Percentiles rank a stretch among this genome's conserved stretches.
Conservation (phyloP, 2,329 filamentous ascomycete genomes). For the Didymella glomerata region DNA sequence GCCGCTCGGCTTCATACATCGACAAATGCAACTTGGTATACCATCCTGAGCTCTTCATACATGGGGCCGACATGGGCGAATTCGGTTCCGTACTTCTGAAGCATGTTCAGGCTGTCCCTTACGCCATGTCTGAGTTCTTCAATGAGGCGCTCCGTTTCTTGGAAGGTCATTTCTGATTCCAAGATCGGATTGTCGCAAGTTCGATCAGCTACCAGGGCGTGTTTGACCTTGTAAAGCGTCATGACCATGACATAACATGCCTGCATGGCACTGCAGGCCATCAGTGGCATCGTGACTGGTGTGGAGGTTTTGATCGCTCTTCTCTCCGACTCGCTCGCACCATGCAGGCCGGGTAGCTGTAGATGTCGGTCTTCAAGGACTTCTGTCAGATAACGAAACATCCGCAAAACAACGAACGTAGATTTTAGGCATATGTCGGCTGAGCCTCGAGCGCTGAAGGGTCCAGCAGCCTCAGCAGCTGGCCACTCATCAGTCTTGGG, state of each 20-base stretch:
- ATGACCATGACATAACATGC: slow-evolving; percentile 21
- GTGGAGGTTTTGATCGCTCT: not conserved
- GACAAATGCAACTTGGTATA: slow-evolving; percentile 13
- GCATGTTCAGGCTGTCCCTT: slow-evolving; percentile 13
- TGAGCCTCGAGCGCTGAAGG: slow-evolving; percentile 6
- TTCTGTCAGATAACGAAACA: slow-evolving; percentile 19
- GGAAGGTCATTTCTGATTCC: not conserved
- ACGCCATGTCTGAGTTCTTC: slow-evolving; percentile 17
- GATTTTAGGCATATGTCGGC: slow-evolving; percentile 18
- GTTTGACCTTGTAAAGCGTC: slow-evolving; percentile 15
- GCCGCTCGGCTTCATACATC: slow-evolving; percentile 2
- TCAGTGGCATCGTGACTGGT: slow-evolving; percentile 13
- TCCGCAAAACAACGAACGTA: slow-evolving; percentile 11
- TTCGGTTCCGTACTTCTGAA: slow-evolving; percentile 2
- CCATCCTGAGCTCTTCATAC: slow-evolving; percentile 14
- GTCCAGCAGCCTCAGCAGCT: not conserved
- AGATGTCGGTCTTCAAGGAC: slow-evolving; percentile 3
- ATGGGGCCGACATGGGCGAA: slow-evolving; percentile 13
- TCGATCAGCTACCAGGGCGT: not conserved
- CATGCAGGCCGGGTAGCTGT: not conserved
- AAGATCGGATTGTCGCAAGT: not conserved
- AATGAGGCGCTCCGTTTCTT: slow-evolving; percentile 13
- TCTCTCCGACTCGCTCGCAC: not conserved
- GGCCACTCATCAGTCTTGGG: slow-evolving; percentile 5
- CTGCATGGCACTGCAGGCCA: slow-evolving; percentile 19